Percentiles rank a stretch among this genome's conserved stretches.
These are phyloP conservation scores for Peniophora sp. DNA, from an alignment of 1,284 basidiomycete species.

Conservation along the genomic window DNA sequence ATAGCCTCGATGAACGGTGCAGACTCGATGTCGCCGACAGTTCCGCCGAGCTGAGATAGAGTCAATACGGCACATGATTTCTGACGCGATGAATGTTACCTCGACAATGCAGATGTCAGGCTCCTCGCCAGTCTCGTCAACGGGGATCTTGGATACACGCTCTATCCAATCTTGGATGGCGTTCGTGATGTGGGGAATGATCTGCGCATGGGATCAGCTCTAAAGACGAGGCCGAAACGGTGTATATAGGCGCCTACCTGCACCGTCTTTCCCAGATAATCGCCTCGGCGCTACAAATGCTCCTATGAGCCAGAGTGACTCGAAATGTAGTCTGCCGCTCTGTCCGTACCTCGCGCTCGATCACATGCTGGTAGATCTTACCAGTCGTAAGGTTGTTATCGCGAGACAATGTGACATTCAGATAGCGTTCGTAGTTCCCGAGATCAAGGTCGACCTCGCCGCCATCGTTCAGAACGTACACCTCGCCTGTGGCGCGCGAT, in stretches of 20 bases:
- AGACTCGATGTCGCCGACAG: constrained; percentile 93
- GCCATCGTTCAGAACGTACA: constrained; percentile 97
- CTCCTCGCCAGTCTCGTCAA: constrained; percentile 88
- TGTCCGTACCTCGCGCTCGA: constrained; percentile 85
- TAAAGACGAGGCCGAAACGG: not conserved
- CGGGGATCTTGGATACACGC: constrained; percentile 87
- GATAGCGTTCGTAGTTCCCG: constrained; percentile 97
- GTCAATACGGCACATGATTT: no score
- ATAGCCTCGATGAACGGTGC: constrained; percentile 98
- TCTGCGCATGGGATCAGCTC: constrained; percentile 41
- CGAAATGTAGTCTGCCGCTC: constrained; percentile 10
- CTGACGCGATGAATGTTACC: no score
- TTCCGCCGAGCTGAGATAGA: constrained; percentile 92
- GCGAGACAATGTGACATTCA: constrained; percentile 87
- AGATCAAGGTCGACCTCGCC: constrained; percentile 98
- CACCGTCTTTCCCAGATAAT: constrained; percentile 97
- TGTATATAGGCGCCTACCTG: constrained; percentile 41
- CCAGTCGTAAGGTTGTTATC: constrained; percentile 99
- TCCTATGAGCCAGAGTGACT: not conserved
- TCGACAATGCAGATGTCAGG: constrained; percentile 98
- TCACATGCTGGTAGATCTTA: constrained; percentile 96
- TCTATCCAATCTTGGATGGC: constrained; percentile 99
- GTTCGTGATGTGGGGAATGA: constrained; percentile 94
- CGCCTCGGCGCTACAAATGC: constrained; percentile 70
- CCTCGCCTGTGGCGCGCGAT: constrained; percentile 66